Conservation (phyloP, 2,329 filamentous ascomycete species). For the Calcarisporium arbuscula region DNA sequence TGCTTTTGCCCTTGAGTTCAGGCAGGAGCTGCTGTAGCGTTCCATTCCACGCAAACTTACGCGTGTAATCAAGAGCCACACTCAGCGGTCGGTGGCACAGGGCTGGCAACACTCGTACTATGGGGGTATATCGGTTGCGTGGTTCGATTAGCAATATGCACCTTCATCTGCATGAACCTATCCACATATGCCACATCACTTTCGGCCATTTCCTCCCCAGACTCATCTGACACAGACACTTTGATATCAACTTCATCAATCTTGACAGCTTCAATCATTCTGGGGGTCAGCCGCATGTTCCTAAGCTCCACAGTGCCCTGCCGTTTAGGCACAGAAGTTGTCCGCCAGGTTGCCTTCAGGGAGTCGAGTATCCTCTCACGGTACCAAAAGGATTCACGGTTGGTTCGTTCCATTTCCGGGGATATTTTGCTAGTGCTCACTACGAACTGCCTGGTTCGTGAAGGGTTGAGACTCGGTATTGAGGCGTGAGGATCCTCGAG, state of each 20-base stretch:
- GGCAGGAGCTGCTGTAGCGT: conserved; percentile 71
- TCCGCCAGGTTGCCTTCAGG: conserved; percentile 66
- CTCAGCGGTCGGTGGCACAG: conserved; percentile 66
- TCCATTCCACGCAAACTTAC: conserved; percentile 80
- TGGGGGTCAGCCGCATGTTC: conserved; percentile 62
- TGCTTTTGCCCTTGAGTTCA: conserved; percentile 50
- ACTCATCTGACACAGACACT: conserved; percentile 43
- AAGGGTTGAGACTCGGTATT: conserved; percentile 74
- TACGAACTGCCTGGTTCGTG: conserved; percentile 85
- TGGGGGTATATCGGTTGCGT: conserved; percentile 58
- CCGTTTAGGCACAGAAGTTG: conserved; percentile 42
- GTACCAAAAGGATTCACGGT: conserved; percentile 86
- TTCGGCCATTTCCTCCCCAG: too few species aligned
- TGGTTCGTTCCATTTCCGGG: conserved; percentile 70
- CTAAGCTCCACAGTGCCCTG: conserved; percentile 70
- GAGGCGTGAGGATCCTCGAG: conserved; percentile 69
- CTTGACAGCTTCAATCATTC: conserved; percentile 79
- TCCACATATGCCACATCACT: conserved; percentile 33
- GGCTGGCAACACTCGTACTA: conserved; percentile 71
- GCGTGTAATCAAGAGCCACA: conserved; percentile 72
- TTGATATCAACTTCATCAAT: conserved; percentile 71
- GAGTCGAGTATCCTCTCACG: conserved; percentile 71
- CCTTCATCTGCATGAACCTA: conserved; percentile 60
- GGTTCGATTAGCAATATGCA: conserved; percentile 71
- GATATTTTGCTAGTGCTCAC: conserved; percentile 75